These are phyloP conservation scores for Nymphaea thermarum DNA, from an alignment of 164 flowering plant genomes.

Conservation along the genomic window DNA sequence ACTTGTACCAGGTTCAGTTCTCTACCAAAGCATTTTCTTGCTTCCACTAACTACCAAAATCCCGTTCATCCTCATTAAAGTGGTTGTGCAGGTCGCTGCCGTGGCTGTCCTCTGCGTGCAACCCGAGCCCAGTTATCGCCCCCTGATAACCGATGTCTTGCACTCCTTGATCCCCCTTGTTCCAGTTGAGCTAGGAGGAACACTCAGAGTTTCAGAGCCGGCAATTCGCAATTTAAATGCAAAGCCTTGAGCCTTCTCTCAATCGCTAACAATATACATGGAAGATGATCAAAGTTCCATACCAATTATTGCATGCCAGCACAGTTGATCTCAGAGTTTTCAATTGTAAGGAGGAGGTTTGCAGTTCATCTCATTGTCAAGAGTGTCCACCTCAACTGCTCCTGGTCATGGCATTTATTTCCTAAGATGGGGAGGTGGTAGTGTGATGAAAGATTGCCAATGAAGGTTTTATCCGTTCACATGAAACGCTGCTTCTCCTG, in stretches of 20 bases:
- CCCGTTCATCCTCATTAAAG: background rate
- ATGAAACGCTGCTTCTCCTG: background rate
- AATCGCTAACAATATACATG: background rate
- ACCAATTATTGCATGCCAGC: background rate
- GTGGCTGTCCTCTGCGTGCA: conserved; percentile 82
- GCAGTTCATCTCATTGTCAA: background rate
- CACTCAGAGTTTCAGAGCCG: conserved; percentile 33
- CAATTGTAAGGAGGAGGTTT: background rate
- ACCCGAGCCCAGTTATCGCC: conserved; percentile 80
- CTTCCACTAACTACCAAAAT: background rate
- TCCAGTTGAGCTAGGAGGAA: conserved; percentile 67
- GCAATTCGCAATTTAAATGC: conserved; percentile 1
- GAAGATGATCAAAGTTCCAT: background rate
- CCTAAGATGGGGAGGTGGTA: background rate
- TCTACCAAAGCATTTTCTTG: background rate
- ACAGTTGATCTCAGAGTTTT: background rate
- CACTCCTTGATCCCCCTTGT: conserved; percentile 78
- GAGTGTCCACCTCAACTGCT: background rate
- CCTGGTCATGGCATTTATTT: background rate
- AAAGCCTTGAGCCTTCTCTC: background rate
- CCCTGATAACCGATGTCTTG: conserved; percentile 68
- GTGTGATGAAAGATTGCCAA: background rate
- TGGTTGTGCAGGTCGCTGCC: conserved; percentile 57
- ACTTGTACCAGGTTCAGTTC: conserved; percentile 72
- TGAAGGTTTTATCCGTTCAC: background rate